Evolutionary conservation across 208 protist genomes (phyloP), one percentile per base, ranked within the genome.

Genomic region (Wallacemonas sp.): DNA sequence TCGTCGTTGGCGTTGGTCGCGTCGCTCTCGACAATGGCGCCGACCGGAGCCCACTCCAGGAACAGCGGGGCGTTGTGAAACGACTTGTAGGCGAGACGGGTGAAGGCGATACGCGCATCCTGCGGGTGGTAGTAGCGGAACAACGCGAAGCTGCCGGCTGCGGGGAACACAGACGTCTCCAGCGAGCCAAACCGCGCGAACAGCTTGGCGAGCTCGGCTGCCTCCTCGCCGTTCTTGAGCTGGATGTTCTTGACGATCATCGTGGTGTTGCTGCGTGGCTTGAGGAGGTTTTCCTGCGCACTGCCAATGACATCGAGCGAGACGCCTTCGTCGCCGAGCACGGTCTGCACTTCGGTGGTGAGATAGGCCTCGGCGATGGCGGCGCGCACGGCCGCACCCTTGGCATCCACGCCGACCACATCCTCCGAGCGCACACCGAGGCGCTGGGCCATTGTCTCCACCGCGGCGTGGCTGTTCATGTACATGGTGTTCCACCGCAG

Each of bases 31-130:
- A 77, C 61, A 19, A 98, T 88, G 2, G 90, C 46, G 12, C 86
- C 93, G 8, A 97, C 80, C 8, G 98, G 98, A 4, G 98, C 98
- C 98, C 98, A 99, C 78, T 99, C 98, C 1, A 99, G 78, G 70
- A 97, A 99, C 1, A 99, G 78, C 23, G 98, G 98, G 5, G 90
- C 68, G 44, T 83, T 77, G 48, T 96, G 77, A 70, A 98, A 98
- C 39, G 96, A 83, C 56, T 90, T 90, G 74, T 99, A 99, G 2
- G 98, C 97, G 2, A 99, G 85, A 2, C 79, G 78, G 24, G 86
- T 83, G 78, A 99, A 99, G 38, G 95, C 98, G 6, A 80, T 61
- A 11, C 89, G 82, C 1, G 98, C 92, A 57, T 97, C 92, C 52
- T 95, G 85, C 64, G 78, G 68, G 54, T 93, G 85, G 9, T 71